Evolutionary conservation across 148 eudicot species (phyloP).

Genomic region (Rhododendron vialii): DNA sequence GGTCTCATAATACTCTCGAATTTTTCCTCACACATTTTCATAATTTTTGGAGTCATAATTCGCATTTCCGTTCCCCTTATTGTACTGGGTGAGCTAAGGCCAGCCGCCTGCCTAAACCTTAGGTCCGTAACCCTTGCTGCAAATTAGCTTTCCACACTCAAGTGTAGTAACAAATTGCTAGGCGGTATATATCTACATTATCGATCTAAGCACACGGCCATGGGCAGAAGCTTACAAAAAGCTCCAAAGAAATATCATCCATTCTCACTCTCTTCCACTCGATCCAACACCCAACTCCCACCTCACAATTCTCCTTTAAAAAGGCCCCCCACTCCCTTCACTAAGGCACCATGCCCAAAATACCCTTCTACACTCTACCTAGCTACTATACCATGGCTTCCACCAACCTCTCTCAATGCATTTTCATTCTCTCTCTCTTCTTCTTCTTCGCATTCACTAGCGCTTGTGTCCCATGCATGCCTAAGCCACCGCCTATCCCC

Average conservation of each 20-base stretch:
- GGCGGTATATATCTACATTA: not conserved
- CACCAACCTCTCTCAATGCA: not conserved
- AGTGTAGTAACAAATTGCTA: not conserved
- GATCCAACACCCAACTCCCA: slow-evolving; percentile 3
- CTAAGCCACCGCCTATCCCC: not conserved
- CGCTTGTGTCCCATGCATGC: slow-evolving; percentile 19
- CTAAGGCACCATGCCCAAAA: not conserved
- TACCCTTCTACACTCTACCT: not conserved
- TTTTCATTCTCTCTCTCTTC: slow-evolving; percentile 21
- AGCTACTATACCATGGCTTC: slow-evolving; percentile 8
- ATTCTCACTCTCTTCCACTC: slow-evolving; percentile 9
- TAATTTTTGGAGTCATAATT: not conserved
- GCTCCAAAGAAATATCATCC: not conserved
- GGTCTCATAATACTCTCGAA: too few species aligned
- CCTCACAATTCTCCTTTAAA: slow-evolving; percentile 12
- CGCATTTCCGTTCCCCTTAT: not conserved
- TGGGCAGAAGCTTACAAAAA: slow-evolving; percentile 13
- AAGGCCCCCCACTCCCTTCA: not conserved
- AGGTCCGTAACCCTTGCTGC: not conserved
- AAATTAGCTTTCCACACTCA: not conserved
- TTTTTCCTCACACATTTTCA: not conserved
- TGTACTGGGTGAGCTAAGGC: not conserved
- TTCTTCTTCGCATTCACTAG: slow-evolving; percentile 18
- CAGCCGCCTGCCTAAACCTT: not conserved
- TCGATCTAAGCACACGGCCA: not conserved